Conservation (phyloP, 805 yeast species). For the Myxozyma vanderwaltii region DNA sequence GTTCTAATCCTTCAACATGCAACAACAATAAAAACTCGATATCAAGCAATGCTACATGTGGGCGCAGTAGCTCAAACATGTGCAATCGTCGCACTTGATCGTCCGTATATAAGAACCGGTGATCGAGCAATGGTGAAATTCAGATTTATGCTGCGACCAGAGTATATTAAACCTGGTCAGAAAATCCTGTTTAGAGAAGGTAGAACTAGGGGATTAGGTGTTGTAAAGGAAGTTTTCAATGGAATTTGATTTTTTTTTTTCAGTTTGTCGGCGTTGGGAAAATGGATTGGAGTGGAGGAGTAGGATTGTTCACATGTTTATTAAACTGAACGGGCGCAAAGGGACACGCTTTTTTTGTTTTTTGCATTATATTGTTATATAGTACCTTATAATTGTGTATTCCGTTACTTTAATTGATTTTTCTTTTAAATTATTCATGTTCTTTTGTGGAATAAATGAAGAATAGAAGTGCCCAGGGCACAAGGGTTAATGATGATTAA, state of each 20-base stretch:
- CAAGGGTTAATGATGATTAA: no score
- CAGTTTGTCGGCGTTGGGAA: no score
- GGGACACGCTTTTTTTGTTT: no score
- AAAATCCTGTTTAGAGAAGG: slow-evolving; percentile 34
- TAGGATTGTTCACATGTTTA: background rate
- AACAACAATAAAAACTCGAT: slow-evolving; percentile 31
- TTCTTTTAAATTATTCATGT: no score
- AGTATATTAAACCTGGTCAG: slow-evolving; percentile 30
- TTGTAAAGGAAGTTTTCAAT: slow-evolving; percentile 28
- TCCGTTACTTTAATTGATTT: no score
- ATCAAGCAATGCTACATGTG: slow-evolving; percentile 35
- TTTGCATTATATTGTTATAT: no score
- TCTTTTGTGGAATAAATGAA: no score
- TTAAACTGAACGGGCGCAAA: no score
- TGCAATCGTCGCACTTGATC: slow-evolving; percentile 29
- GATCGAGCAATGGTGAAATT: slow-evolving; percentile 33
- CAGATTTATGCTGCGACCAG: slow-evolving; percentile 31
- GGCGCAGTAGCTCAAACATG: slow-evolving; percentile 35
- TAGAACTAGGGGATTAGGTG: slow-evolving; percentile 34
- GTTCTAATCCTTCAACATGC: slow-evolving; percentile 34
- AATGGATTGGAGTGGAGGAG: background rate
- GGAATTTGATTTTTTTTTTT: slow-evolving; percentile 3
- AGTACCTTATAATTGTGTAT: no score
- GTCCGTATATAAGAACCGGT: slow-evolving; percentile 33
- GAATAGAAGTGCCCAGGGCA: no score